Evolutionary conservation across 2,329 filamentous ascomycete genomes (phyloP).

Genomic region (Xylariales sp.): DNA sequence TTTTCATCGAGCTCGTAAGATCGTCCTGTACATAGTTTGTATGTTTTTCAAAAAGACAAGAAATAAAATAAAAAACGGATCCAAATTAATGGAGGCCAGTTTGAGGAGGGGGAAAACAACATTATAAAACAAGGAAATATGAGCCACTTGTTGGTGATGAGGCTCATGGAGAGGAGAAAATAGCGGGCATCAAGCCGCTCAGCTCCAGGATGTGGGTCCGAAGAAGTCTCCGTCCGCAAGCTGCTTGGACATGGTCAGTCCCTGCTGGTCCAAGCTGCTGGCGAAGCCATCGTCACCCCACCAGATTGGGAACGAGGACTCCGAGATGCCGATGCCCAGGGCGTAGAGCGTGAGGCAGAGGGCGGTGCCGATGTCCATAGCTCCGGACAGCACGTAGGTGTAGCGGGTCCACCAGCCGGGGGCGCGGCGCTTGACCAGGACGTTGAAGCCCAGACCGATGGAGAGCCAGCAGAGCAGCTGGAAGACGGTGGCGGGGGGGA

Average conservation of each 20-base stretch:
- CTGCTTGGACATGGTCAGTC: not conserved
- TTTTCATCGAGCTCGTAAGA: too few relatives aligned
- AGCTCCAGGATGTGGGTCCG: too few relatives aligned
- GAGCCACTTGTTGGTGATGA: too few relatives aligned
- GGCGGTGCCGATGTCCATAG: slow-evolving; percentile 45
- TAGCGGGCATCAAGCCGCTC: too few relatives aligned
- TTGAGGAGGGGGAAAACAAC: too few relatives aligned
- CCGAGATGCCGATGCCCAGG: slow-evolving; percentile 3
- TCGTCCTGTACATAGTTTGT: too few relatives aligned
- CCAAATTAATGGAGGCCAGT: too few relatives aligned
- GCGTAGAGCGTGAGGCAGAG: slow-evolving; percentile 2
- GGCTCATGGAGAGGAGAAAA: too few relatives aligned
- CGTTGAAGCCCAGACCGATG: slow-evolving; percentile 53
- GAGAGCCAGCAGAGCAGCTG: slow-evolving; percentile 5
- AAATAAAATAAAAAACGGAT: too few relatives aligned
- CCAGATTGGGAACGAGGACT: slow-evolving; percentile 4
- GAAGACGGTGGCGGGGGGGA: slow-evolving; percentile 50
- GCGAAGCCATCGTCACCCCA: slow-evolving; percentile 3
- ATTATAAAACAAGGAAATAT: too few relatives aligned
- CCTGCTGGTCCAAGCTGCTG: not conserved
- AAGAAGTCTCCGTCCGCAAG: slow-evolving; percentile 1
- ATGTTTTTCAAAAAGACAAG: too few relatives aligned
- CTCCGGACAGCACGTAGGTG: slow-evolving; percentile 56
- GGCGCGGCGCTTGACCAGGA: slow-evolving; percentile 42
- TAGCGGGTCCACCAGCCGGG: slow-evolving; percentile 55